A percentile compares a stretch with the other conserved stretches of the same genome.
Conservation (phyloP, 2,329 filamentous ascomycete species). For the Sclerotinia sclerotiorum region DNA sequence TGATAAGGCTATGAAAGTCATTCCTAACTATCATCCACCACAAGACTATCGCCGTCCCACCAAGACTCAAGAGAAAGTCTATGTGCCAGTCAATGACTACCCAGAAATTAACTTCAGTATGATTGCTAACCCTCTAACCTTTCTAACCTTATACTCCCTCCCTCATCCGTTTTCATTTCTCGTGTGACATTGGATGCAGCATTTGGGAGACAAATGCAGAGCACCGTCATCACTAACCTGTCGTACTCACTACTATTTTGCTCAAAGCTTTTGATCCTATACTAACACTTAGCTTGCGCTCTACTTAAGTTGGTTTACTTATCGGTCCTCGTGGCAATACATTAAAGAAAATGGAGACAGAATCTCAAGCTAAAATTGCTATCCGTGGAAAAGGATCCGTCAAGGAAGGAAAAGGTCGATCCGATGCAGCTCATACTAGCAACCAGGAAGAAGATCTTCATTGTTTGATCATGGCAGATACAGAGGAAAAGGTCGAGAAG, state of each 20-base stretch:
- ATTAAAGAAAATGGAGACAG: slow-evolving; percentile 98
- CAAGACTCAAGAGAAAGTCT: slow-evolving; percentile 99
- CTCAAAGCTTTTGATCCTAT: slow-evolving; percentile 42
- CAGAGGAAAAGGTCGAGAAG: slow-evolving; percentile 99
- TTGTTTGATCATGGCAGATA: slow-evolving; percentile 99
- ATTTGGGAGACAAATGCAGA: slow-evolving; percentile 36
- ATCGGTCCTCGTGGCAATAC: slow-evolving; percentile 99
- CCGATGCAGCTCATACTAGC: slow-evolving; percentile 97
- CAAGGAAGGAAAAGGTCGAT: slow-evolving; percentile 98
- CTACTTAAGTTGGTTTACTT: slow-evolving; percentile 96
- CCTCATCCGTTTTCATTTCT: slow-evolving; percentile 45
- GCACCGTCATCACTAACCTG: slow-evolving; percentile 43
- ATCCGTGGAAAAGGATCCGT: slow-evolving; percentile 99
- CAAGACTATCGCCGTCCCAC: slow-evolving; percentile 98
- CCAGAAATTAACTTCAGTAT: slow-evolving; percentile 99
- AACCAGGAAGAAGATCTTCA: slow-evolving; percentile 99
- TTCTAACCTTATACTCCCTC: slow-evolving; percentile 56
- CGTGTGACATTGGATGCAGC: slow-evolving; percentile 42
- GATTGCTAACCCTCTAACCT: slow-evolving; percentile 98
- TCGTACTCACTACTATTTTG: slow-evolving; percentile 40
- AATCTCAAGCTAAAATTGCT: slow-evolving; percentile 97
- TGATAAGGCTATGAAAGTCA: slow-evolving; percentile 99
- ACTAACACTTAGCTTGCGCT: slow-evolving; percentile 92
- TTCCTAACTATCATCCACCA: slow-evolving; percentile 98
- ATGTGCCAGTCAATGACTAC: slow-evolving; percentile 99